phyloP scores from a whole-genome alignment of 2,329 filamentous ascomycete species.

The Juglanconis oblonga region DNA sequence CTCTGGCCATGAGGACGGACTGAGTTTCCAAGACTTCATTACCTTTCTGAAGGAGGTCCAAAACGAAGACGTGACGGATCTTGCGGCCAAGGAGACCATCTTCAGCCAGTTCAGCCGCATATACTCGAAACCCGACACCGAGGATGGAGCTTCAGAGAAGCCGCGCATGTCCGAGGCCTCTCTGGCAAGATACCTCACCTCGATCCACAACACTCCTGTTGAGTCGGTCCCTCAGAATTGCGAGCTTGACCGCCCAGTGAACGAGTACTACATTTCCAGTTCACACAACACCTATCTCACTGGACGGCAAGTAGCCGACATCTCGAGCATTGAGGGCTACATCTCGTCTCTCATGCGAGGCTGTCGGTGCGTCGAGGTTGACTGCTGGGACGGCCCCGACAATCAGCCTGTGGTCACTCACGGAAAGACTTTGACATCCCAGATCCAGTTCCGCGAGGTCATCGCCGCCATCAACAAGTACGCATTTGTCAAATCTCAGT shows the following conservation, averaged over 20 bases:
- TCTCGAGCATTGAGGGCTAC: slow-evolving; percentile 93
- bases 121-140: slow-evolving; percentile 7
- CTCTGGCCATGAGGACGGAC: slow-evolving; percentile 56
- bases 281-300: slow-evolving; percentile 98
- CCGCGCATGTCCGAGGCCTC: slow-evolving; percentile 72
- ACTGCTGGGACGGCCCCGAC: slow-evolving; percentile 94
- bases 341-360: slow-evolving; percentile 83
- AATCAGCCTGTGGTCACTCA: slow-evolving; percentile 88
- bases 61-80: slow-evolving; percentile 68
- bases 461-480: slow-evolving; percentile 93
- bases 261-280: slow-evolving; percentile 97
- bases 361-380: slow-evolving; percentile 93
- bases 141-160: slow-evolving; percentile 42
- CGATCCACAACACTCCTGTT: slow-evolving; percentile 68
- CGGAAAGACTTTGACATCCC: slow-evolving; percentile 82
- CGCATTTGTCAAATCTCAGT: slow-evolving; percentile 82
- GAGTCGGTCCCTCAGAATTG: slow-evolving; percentile 58
- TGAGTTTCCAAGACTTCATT: slow-evolving; percentile 73
- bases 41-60: slow-evolving; percentile 72
- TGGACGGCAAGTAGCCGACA: slow-evolving; percentile 83
- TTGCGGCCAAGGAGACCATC: slow-evolving; percentile 66
- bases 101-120: slow-evolving; percentile 67
- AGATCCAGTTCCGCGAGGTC: slow-evolving; percentile 86
- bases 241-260: slow-evolving; percentile 76
- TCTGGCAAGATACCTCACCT: slow-evolving; percentile 75